Percentiles rank a stretch among this genome's conserved stretches.
phyloP scores from a whole-genome alignment of 1,139 yeast genomes.

The Protomyces inouyei region DNA sequence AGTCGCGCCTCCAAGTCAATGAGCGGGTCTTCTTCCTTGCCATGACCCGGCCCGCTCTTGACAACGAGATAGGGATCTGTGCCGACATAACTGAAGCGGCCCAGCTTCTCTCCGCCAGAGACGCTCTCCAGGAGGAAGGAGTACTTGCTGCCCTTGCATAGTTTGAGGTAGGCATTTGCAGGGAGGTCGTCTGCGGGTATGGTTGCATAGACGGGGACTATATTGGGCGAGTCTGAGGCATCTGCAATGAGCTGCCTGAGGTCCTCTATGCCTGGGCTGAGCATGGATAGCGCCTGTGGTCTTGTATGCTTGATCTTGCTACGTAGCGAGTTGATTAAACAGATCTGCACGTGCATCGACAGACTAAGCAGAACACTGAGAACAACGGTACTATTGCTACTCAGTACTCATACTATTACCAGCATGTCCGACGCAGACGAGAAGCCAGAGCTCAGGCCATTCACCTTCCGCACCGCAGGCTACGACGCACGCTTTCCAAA shows the following conservation, averaged over 20 bases:
- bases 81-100: constrained; percentile 87
- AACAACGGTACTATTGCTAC: not conserved
- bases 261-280: constrained; percentile 51
- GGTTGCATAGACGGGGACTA: constrained; percentile 74
- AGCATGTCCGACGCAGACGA: constrained; percentile 22
- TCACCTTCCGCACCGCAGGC: constrained; percentile 27
- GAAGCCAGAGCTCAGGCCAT: constrained; percentile 17
- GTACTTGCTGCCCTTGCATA: constrained; percentile 50
- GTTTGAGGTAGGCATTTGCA: constrained; percentile 79
- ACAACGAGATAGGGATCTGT: constrained; percentile 74
- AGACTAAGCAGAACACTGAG: not conserved
- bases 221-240: constrained; percentile 42
- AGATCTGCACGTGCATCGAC: not conserved
- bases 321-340: not conserved
- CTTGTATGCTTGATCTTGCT: not conserved
- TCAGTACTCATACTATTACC: not conserved
- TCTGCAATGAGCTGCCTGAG: constrained; percentile 47
- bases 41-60: constrained; percentile 62
- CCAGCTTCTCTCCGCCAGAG: constrained; percentile 79
- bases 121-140: constrained; percentile 87
- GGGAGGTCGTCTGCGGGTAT: constrained; percentile 75
- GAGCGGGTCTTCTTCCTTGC: constrained; percentile 72
- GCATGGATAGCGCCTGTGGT: not conserved
- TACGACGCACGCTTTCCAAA: constrained; percentile 28
- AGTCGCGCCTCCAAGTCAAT: constrained; percentile 68